Evolutionary conservation across 2,329 filamentous ascomycete species (phyloP).

Genomic region (Lithohypha guttulata): DNA sequence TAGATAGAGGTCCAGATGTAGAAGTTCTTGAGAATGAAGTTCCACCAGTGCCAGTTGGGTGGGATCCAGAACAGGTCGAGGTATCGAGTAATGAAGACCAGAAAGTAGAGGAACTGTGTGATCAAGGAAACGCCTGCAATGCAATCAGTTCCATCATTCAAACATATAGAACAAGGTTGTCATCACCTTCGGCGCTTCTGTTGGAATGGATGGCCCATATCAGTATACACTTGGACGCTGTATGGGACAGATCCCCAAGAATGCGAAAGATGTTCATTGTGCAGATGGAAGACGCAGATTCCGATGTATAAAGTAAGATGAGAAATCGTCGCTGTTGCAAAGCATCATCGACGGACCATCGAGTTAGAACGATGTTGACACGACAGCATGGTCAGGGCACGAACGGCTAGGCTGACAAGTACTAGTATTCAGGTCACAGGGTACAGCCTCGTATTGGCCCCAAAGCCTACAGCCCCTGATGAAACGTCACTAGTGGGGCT

Average conservation of each 20-base stretch:
- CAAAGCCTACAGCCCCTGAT: no score
- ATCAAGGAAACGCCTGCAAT: constrained; percentile 71
- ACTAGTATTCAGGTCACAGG: no score
- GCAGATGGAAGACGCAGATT: neutral
- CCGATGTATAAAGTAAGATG: neutral
- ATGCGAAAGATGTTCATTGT: constrained; percentile 56
- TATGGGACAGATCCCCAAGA: constrained; percentile 72
- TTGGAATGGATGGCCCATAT: constrained; percentile 86
- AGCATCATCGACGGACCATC: no score
- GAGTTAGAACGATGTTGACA: no score
- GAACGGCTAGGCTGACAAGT: no score
- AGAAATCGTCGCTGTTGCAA: neutral
- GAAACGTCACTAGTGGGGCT: no score
- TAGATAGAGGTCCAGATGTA: constrained; percentile 78
- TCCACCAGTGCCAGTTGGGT: constrained; percentile 46
- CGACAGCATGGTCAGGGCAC: no score
- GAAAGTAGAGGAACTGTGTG: constrained; percentile 72
- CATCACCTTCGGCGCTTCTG: constrained; percentile 66
- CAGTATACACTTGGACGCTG: constrained; percentile 77
- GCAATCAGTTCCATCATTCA: constrained; percentile 9
- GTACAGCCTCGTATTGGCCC: no score
- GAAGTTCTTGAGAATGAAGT: constrained; percentile 76
- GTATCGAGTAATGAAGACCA: constrained; percentile 80
- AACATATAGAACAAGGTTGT: constrained; percentile 4
- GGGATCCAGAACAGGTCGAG: constrained; percentile 58